Percentiles rank a stretch among this genome's conserved stretches.
These are phyloP conservation scores for Batrachochytrium dendrobatidis DNA, from an alignment of 371 early-diverging fungal species.

Conservation along the genomic window DNA sequence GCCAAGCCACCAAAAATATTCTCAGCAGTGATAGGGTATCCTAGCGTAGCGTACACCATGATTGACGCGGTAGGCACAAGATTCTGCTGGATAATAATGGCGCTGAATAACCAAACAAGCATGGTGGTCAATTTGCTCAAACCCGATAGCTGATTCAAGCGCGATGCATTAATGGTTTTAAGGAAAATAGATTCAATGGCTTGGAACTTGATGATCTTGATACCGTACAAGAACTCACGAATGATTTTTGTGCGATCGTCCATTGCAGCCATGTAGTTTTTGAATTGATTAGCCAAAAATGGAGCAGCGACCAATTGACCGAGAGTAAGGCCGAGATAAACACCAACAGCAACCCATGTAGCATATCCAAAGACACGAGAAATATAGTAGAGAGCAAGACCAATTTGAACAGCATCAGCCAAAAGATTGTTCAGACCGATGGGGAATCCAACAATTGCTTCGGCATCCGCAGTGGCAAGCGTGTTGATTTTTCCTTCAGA, in stretches of 20 bases:
- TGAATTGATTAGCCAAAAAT: not conserved
- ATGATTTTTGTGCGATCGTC: conserved; percentile 20
- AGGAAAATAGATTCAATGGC: conserved; percentile 19
- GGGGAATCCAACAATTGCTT: not conserved
- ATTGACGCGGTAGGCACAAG: conserved; percentile 4
- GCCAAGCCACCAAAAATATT: conserved; percentile 4
- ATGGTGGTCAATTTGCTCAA: not conserved
- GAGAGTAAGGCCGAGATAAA: not conserved
- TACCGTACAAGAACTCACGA: conserved; percentile 31
- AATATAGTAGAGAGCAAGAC: not conserved
- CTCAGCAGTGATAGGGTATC: not conserved
- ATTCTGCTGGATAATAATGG: conserved; percentile 3
- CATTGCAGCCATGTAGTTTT: conserved; percentile 9
- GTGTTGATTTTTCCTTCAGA: conserved; percentile 30
- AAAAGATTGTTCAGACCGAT: not conserved
- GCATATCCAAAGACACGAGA: not conserved
- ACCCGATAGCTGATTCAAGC: conserved; percentile 9
- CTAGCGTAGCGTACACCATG: conserved; percentile 4
- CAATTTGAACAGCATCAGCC: not conserved
- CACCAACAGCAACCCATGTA: not conserved
- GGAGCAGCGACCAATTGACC: not conserved
- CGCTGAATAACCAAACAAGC: not conserved
- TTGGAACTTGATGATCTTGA: conserved; percentile 30
- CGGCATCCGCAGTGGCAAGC: not conserved
- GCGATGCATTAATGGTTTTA: conserved; percentile 10